These are phyloP conservation scores for Penicillium occitanis DNA, from an alignment of 2,329 filamentous ascomycete species.

Conservation along the genomic window DNA sequence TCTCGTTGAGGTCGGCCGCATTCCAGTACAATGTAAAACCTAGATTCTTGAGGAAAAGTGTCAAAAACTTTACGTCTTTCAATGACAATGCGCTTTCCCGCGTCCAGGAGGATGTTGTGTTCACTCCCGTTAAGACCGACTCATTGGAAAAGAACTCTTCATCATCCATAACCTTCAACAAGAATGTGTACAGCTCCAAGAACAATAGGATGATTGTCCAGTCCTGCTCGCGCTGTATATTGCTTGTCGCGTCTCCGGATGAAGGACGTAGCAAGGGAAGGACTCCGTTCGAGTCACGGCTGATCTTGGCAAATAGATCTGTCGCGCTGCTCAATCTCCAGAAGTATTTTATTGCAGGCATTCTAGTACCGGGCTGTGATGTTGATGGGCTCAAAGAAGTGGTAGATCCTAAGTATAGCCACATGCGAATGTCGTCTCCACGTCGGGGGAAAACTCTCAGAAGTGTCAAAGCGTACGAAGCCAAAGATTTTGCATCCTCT, in stretches of 20 bases:
- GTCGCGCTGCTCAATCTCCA: conserved; percentile 68
- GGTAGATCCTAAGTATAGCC: conserved; percentile 76
- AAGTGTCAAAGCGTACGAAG: conserved; percentile 82
- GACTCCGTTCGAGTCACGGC: conserved; percentile 57
- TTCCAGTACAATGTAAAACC: conserved; percentile 88
- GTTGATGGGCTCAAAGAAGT: conserved; percentile 37
- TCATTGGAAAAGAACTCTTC: conserved; percentile 82
- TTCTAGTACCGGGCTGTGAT: conserved; percentile 33
- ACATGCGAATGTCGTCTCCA: conserved; percentile 91
- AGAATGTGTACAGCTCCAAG: conserved; percentile 89
- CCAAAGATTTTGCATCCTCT: conserved; percentile 69
- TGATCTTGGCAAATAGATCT: conserved; percentile 58
- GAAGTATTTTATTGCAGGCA: conserved; percentile 77
- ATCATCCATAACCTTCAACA: conserved; percentile 89
- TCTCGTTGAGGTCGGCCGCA: conserved; percentile 61
- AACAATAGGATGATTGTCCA: conserved; percentile 91
- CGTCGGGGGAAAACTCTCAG: conserved; percentile 78
- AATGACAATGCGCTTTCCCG: conserved; percentile 68
- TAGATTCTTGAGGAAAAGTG: conserved; percentile 83
- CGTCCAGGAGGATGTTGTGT: conserved; percentile 56
- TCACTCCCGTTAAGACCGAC: conserved; percentile 44
- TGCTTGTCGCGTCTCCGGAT: conserved; percentile 39
- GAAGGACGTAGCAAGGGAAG: conserved; percentile 56
- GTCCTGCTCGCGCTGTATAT: conserved; percentile 57
- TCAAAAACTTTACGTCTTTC: conserved; percentile 69